Conservation (phyloP, 2,329 filamentous ascomycete genomes). For the Alternaria metachromatica region DNA sequence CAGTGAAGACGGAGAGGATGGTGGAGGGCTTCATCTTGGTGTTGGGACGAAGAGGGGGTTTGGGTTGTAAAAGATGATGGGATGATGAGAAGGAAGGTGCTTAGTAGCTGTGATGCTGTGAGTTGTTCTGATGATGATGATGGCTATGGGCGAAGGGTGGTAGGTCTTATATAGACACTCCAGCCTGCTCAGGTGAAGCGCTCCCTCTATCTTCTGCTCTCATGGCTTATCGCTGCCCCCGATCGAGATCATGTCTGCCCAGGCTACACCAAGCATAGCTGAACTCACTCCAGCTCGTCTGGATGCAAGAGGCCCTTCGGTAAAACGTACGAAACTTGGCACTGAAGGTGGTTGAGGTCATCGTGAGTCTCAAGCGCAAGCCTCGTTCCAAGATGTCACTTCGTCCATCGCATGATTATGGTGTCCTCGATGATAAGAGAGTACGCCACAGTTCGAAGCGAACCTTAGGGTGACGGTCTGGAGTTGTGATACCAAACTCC, state of each 20-base stretch:
- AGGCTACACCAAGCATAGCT: background rate
- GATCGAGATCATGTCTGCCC: background rate
- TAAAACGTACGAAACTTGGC: background rate
- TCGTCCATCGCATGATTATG: background rate
- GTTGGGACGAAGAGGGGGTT: background rate
- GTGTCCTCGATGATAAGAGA: background rate
- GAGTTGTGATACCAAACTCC: background rate
- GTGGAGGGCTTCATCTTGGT: background rate
- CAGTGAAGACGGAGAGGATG: background rate
- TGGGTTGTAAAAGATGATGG: background rate
- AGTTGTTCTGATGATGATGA: background rate
- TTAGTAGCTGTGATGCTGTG: background rate
- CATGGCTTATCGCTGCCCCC: background rate
- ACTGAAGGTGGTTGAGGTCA: background rate
- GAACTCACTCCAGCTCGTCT: background rate
- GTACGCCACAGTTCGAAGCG: background rate
- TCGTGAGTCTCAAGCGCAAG: background rate
- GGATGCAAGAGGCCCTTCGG: background rate
- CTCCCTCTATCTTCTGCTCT: background rate
- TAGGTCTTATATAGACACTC: background rate
- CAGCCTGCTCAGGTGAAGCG: background rate
- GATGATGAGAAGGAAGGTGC: background rate
- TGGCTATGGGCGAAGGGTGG: background rate
- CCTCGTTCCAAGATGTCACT: background rate
- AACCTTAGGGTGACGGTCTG: background rate